These are phyloP conservation scores for Ustilago sp. DNA, from an alignment of 1,284 basidiomycete species.

Conservation along the genomic window DNA sequence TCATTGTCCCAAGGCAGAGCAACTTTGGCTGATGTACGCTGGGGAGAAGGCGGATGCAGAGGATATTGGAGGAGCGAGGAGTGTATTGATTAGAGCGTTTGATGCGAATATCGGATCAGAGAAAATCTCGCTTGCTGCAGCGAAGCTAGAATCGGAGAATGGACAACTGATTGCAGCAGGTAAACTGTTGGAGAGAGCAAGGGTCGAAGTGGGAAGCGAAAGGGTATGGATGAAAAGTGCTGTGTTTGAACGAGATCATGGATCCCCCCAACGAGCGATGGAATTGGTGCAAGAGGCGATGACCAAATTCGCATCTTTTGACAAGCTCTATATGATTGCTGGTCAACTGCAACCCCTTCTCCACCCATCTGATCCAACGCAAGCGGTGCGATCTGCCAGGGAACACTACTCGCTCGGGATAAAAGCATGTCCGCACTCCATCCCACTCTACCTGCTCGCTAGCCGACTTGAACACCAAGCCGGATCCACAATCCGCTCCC, in stretches of 20 bases:
- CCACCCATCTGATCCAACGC: neutral
- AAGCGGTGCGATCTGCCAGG: slow-evolving; percentile 29
- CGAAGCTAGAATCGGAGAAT: slow-evolving; percentile 94
- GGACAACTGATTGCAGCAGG: slow-evolving; percentile 86
- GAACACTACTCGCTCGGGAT: slow-evolving; percentile 75
- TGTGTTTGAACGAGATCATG: slow-evolving; percentile 90
- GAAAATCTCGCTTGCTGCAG: slow-evolving; percentile 95
- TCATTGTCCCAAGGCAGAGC: slow-evolving; percentile 92
- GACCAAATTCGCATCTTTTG: slow-evolving; percentile 83
- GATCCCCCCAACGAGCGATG: slow-evolving; percentile 79
- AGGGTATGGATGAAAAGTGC: slow-evolving; percentile 98
- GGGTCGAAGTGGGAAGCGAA: slow-evolving; percentile 89
- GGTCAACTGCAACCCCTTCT: slow-evolving; percentile 79
- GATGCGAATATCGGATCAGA: slow-evolving; percentile 95
- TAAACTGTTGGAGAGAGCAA: slow-evolving; percentile 86
- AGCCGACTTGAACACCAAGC: slow-evolving; percentile 87
- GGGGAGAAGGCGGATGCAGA: slow-evolving; percentile 88
- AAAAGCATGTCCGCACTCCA: slow-evolving; percentile 84
- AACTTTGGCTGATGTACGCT: slow-evolving; percentile 95
- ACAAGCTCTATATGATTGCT: slow-evolving; percentile 96
- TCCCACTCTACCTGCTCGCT: slow-evolving; percentile 87
- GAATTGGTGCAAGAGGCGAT: slow-evolving; percentile 81
- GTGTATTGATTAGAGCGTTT: slow-evolving; percentile 89
- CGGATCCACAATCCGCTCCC: slow-evolving; percentile 88
- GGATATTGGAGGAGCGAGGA: slow-evolving; percentile 86